phyloP scores from a whole-genome alignment of 352 stramenopile genomes.

The Pythium phragmiticola region DNA sequence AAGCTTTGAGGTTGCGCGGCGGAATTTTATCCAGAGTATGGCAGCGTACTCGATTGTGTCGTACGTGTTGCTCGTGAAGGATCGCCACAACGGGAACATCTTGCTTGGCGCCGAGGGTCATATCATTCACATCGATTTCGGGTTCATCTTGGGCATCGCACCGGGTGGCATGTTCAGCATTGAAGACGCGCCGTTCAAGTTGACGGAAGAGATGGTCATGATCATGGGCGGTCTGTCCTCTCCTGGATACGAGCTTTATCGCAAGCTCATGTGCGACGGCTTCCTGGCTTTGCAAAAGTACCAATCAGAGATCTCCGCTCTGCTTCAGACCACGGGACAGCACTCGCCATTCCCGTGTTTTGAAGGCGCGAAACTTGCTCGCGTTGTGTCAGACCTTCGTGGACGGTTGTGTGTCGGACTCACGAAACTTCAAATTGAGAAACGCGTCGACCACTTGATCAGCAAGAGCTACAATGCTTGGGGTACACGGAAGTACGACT shows the following conservation, averaged over 20 bases:
- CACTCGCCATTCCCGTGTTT: slow-evolving; percentile 97
- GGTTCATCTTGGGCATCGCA: slow-evolving; percentile 98
- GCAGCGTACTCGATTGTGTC: slow-evolving; percentile 97
- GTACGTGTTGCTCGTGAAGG: slow-evolving; percentile 97
- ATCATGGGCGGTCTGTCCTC: slow-evolving; percentile 93
- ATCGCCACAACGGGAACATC: slow-evolving; percentile 99
- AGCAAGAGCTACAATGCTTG: slow-evolving; percentile 88
- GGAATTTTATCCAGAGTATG: slow-evolving; percentile 94
- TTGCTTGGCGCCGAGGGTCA: slow-evolving; percentile 95
- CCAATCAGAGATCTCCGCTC: slow-evolving; percentile 89
- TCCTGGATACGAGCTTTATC: slow-evolving; percentile 88
- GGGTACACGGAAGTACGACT: slow-evolving; percentile 89
- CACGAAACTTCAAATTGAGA: slow-evolving; percentile 58
- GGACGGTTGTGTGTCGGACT: slow-evolving; percentile 68
- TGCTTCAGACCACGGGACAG: slow-evolving; percentile 95
- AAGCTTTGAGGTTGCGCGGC: slow-evolving; percentile 69
- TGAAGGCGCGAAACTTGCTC: slow-evolving; percentile 49
- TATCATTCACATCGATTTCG: slow-evolving; percentile 99
- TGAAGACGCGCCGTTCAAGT: slow-evolving; percentile 98
- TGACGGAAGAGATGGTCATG: slow-evolving; percentile 97
- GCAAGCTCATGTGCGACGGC: slow-evolving; percentile 90
- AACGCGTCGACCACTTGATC: slow-evolving; percentile 79
- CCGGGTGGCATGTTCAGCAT: slow-evolving; percentile 96
- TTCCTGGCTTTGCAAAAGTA: slow-evolving; percentile 94
- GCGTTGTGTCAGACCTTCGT: slow-evolving; percentile 65